These are phyloP conservation scores for Lecanicillium sp. DNA, from an alignment of 2,329 filamentous ascomycete species.

Conservation along the genomic window DNA sequence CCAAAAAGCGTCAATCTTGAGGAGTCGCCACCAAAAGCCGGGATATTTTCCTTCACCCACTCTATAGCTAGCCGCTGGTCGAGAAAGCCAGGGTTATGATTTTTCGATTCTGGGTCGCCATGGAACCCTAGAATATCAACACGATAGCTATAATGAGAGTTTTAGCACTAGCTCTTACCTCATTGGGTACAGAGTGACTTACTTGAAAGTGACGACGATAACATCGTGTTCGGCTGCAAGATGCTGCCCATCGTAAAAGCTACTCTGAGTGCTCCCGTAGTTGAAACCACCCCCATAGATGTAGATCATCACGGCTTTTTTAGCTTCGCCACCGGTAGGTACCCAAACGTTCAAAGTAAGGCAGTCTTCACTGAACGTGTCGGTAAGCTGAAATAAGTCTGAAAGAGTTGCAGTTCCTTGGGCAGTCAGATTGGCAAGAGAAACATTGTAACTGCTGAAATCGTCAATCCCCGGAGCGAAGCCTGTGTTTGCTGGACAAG, in stretches of 20 bases:
- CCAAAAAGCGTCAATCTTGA: not conserved
- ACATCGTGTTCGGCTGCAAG: no score
- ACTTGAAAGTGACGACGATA: not conserved
- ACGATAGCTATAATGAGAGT: not conserved
- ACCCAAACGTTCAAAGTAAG: no score
- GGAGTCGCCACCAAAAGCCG: conserved; percentile 1
- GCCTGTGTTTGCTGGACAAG: not conserved
- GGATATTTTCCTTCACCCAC: conserved; percentile 1
- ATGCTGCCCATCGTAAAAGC: no score
- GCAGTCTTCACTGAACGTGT: not conserved
- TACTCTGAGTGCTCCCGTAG: no score
- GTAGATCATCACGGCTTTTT: not conserved
- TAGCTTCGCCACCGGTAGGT: not conserved
- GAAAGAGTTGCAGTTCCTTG: not conserved
- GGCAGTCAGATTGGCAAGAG: not conserved
- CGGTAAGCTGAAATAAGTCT: not conserved
- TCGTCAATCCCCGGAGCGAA: not conserved
- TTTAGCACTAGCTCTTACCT: no score
- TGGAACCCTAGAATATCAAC: not conserved
- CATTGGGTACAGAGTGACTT: not conserved
- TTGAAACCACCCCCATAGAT: not conserved
- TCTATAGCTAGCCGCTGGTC: not conserved
- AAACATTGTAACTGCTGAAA: not conserved
- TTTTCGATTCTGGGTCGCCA: not conserved
- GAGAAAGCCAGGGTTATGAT: not conserved